Evolutionary conservation across 106 monocot species (phyloP).

Genomic region (Phalaenopsis aphrodite): DNA sequence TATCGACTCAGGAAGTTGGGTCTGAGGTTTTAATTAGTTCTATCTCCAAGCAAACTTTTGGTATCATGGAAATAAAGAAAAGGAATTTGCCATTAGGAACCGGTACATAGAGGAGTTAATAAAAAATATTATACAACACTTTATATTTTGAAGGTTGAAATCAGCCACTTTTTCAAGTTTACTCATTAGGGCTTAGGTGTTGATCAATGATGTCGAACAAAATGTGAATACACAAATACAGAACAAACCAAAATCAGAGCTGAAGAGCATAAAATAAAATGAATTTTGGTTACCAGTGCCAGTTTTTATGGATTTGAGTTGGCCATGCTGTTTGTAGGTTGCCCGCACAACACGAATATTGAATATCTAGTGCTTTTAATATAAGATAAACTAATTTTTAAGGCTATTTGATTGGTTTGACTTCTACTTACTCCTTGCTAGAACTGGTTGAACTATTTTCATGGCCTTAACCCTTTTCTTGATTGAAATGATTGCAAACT

Average conservation of each 20-base stretch:
- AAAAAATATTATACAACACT: neutral
- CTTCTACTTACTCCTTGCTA: neutral
- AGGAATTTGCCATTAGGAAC: neutral
- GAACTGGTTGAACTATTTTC: neutral
- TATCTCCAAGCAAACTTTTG: neutral
- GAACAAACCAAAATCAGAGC: neutral
- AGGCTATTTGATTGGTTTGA: neutral
- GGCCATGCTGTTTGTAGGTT: neutral
- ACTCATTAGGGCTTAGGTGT: neutral
- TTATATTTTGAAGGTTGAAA: neutral
- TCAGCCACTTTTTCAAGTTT: neutral
- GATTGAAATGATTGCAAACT: no score
- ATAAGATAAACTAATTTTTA: neutral
- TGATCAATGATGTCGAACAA: neutral
- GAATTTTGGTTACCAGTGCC: neutral
- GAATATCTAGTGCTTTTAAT: neutral
- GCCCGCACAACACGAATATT: neutral
- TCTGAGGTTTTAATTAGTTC: no score
- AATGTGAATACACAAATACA: neutral
- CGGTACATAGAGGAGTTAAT: neutral
- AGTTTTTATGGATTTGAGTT: neutral
- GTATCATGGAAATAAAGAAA: neutral
- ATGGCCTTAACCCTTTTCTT: neutral
- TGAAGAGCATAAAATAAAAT: neutral
- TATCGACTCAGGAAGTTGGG: no score